phyloP scores from a whole-genome alignment of 305 asterid genomes.

The Plantago rigida region DNA sequence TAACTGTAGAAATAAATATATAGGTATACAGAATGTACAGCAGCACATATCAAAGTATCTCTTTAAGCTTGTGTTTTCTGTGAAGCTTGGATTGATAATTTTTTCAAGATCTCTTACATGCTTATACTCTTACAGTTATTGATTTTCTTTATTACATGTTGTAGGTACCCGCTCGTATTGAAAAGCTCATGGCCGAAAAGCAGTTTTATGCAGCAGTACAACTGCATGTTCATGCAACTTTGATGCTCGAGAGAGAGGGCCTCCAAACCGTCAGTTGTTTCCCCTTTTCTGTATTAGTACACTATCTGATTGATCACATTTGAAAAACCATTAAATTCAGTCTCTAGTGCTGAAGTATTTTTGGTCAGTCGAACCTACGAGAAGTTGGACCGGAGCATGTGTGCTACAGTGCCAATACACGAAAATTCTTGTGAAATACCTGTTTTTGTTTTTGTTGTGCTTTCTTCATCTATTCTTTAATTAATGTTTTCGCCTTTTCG shows the following conservation, averaged over 20 bases:
- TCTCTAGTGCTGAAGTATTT: conserved; percentile 15
- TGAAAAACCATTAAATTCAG: conserved; percentile 13
- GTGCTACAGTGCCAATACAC: neutral
- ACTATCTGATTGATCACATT: conserved; percentile 10
- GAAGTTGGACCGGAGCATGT: neutral
- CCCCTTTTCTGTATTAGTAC: conserved; percentile 8
- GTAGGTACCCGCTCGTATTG: conserved; percentile 93
- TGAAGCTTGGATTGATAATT: conserved; percentile 1
- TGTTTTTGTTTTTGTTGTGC: no score
- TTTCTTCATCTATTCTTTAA: no score
- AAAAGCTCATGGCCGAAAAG: conserved; percentile 83
- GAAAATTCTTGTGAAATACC: no score
- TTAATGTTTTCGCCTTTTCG: no score
- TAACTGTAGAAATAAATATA: conserved; percentile 8
- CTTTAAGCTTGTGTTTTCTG: conserved; percentile 13
- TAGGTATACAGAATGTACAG: no score
- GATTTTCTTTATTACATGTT: conserved; percentile 24
- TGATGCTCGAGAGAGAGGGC: conserved; percentile 98
- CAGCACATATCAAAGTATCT: neutral
- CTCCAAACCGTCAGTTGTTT: conserved; percentile 77
- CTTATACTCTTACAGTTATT: conserved; percentile 21
- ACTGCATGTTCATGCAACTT: conserved; percentile 76
- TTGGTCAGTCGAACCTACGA: neutral
- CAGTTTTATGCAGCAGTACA: conserved; percentile 98
- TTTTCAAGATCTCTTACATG: conserved; percentile 17